Conservation (phyloP, 441 rosid species). For the Theobroma grandiflorum region DNA sequence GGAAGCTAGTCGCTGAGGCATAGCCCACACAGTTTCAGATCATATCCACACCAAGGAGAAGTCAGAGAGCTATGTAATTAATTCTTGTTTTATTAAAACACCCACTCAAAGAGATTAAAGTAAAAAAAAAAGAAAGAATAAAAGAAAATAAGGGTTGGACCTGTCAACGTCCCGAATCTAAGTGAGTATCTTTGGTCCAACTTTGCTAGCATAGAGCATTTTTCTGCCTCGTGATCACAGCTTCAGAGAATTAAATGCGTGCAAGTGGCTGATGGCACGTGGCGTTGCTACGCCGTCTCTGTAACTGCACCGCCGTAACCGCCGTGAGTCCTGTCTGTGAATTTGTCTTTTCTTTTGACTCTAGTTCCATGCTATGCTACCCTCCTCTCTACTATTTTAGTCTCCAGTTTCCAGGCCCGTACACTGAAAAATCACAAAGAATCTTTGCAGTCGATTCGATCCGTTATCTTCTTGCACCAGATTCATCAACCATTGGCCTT, state of each 20-base stretch:
- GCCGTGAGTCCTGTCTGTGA: conserved; percentile 19
- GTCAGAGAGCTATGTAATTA: not conserved
- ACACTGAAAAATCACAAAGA: not conserved
- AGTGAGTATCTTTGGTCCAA: conserved; percentile 34
- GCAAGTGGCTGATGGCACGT: conserved; percentile 12
- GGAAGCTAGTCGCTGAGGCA: not conserved
- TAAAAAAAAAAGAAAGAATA: too few species aligned
- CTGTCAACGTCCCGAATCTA: conserved; percentile 37
- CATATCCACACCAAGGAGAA: not conserved
- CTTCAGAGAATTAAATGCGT: conserved; percentile 23
- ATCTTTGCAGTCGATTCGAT: not conserved
- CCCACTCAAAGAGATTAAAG: too few species aligned
- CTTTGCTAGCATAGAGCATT: not conserved
- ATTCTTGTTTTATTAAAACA: not conserved
- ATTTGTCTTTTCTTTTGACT: conserved; percentile 31
- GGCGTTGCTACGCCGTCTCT: conserved; percentile 21
- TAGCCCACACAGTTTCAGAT: not conserved
- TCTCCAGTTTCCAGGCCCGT: not conserved
- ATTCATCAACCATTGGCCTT: not conserved
- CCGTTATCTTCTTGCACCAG: not conserved
- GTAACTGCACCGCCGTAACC: conserved; percentile 27
- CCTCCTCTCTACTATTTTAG: not conserved
- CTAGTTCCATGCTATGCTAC: not conserved
- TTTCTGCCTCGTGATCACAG: conserved; percentile 21
- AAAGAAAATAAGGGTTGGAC: not conserved